phyloP scores from a whole-genome alignment of 73 alveolate genomes.

The Tetrahymena thermophila region DNA sequence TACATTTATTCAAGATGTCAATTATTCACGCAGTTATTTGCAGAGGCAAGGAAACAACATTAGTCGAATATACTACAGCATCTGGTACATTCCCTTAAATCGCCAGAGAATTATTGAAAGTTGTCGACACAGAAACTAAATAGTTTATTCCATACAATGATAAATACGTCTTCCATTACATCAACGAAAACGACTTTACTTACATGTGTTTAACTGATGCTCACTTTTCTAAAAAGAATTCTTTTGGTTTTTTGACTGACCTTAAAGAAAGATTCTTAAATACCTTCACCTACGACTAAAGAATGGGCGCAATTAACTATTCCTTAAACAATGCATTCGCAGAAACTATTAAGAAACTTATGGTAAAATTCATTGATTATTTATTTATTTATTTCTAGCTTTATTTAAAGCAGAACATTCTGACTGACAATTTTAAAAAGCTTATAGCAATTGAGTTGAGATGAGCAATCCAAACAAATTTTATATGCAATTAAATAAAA shows the following conservation, averaged over 20 bases:
- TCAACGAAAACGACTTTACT: conserved; percentile 48
- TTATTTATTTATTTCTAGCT: neutral
- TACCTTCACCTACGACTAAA: neutral
- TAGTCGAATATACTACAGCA: conserved; percentile 20
- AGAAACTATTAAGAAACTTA: neutral
- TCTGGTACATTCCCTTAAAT: conserved; percentile 32
- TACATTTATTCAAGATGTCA: conserved; percentile 3
- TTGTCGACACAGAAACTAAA: neutral
- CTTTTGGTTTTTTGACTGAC: conserved; percentile 46
- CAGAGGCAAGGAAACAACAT: conserved; percentile 10
- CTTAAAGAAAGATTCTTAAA: conserved; percentile 1
- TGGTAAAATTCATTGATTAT: neutral
- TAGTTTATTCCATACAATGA: conserved; percentile 19
- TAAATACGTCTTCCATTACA: conserved; percentile 42
- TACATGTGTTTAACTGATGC: conserved; percentile 52
- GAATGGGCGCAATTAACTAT: neutral
- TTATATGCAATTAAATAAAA: no score
- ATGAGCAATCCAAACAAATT: no score
- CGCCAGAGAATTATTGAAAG: conserved; percentile 31
- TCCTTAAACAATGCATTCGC: neutral
- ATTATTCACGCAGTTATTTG: conserved; percentile 25
- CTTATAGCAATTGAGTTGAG: no score
- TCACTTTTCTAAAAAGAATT: conserved; percentile 28
- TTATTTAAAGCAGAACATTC: no score
- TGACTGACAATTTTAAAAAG: no score